A percentile compares a stretch with the other conserved stretches of the same genome.
Conservation (phyloP, 495 filamentous ascomycete genomes). For the Choiromyces venosus region DNA sequence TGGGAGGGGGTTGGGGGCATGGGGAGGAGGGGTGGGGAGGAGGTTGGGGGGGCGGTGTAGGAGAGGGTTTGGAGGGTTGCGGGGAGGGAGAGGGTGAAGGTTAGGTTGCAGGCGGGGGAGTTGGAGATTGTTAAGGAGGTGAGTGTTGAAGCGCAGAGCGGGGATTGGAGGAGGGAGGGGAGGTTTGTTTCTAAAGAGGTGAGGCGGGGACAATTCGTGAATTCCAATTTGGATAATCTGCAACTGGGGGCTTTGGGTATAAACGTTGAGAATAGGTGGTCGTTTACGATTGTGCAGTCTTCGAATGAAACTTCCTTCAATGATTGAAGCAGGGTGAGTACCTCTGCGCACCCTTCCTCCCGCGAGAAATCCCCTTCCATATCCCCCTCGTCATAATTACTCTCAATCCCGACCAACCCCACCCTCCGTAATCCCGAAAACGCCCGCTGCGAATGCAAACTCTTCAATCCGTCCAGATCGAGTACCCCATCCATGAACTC, state of each 20-base stretch:
- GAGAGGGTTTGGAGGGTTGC: slow-evolving; percentile 3
- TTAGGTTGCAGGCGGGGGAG: slow-evolving; percentile 15
- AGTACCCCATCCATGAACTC: slow-evolving; percentile 9
- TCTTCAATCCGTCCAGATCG: slow-evolving; percentile 7
- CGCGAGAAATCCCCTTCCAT: slow-evolving; percentile 38
- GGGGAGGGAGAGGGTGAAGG: slow-evolving; percentile 16
- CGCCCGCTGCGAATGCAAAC: slow-evolving; percentile 9
- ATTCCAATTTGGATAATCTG: slow-evolving; percentile 9
- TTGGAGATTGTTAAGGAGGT: slow-evolving; percentile 6
- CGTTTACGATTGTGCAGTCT: slow-evolving; percentile 15
- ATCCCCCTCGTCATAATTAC: slow-evolving; percentile 22
- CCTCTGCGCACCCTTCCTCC: slow-evolving; percentile 34
- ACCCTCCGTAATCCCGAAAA: slow-evolving; percentile 16
- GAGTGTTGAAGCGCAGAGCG: slow-evolving; percentile 2
- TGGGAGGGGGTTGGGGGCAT: slow-evolving; percentile 2
- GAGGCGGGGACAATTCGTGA: slow-evolving; percentile 15
- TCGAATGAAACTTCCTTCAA: slow-evolving; percentile 14
- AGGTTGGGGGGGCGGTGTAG: slow-evolving; percentile 9
- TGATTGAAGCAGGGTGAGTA: neutral
- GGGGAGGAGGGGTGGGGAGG: slow-evolving; percentile 5
- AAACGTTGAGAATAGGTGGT: slow-evolving; percentile 13
- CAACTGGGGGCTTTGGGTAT: neutral
- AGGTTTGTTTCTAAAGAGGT: slow-evolving; percentile 6
- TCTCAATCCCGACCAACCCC: slow-evolving; percentile 18
- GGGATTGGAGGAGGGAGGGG: slow-evolving; percentile 14